Conservation (phyloP, 2,329 filamentous ascomycete species). For the Rutstroemia sp. region DNA sequence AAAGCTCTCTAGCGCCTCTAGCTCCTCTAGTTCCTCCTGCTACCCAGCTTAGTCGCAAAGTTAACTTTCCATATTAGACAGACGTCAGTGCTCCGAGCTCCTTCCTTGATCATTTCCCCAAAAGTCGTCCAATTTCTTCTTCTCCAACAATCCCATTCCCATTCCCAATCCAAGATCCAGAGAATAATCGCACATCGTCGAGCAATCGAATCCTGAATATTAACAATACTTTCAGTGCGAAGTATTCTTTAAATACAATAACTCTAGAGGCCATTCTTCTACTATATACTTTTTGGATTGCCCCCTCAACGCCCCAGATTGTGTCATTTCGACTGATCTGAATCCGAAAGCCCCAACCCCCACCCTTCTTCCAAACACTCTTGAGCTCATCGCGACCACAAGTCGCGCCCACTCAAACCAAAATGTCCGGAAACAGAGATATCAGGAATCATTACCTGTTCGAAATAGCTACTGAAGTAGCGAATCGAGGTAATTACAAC, state of each 20-base stretch:
- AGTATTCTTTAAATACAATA: too few species aligned
- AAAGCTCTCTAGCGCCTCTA: too few species aligned
- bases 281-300: background rate
- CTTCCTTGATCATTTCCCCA: background rate
- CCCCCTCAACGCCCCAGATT: background rate
- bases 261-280: too few species aligned
- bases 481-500: conserved; percentile 68
- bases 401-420: conserved; percentile 3
- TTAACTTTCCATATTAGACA: background rate
- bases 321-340: background rate
- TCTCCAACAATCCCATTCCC: background rate
- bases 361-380: background rate
- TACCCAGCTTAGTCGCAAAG: background rate
- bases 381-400: background rate
- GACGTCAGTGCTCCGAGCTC: background rate
- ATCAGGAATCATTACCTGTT: conserved; percentile 95
- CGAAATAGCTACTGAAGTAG: conserved; percentile 93
- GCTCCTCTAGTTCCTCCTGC: background rate
- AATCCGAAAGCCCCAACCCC: background rate
- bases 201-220: too few species aligned
- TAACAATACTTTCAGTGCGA: too few species aligned
- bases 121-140: background rate
- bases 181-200: background rate
- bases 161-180: background rate
- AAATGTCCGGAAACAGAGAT: conserved; percentile 41